phyloP scores from a whole-genome alignment of 371 early-diverging fungal species.

The Syncephalastrum monosporum region DNA sequence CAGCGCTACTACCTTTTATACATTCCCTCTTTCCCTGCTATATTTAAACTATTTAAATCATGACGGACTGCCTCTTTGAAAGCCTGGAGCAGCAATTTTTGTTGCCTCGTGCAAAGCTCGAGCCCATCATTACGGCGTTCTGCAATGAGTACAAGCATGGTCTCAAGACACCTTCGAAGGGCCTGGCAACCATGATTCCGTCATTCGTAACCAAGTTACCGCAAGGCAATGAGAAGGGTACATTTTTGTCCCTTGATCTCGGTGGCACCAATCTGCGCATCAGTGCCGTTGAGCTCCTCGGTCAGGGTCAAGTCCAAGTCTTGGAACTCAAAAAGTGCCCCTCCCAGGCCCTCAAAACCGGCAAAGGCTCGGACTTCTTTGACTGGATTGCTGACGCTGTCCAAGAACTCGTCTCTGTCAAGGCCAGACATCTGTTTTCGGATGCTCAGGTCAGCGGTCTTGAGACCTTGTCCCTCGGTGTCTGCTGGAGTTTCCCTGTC shows the following conservation, averaged over 20 bases:
- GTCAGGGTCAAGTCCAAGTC: slow-evolving; percentile 63
- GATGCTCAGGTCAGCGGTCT: slow-evolving; percentile 31
- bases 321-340: slow-evolving; percentile 66
- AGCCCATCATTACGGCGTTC: slow-evolving; percentile 53
- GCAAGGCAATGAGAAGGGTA: slow-evolving; percentile 82
- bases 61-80: slow-evolving; percentile 9
- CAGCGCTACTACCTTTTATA: no score
- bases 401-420: slow-evolving; percentile 28
- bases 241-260: slow-evolving; percentile 85
- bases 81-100: slow-evolving; percentile 12
- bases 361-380: slow-evolving; percentile 70
- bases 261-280: slow-evolving; percentile 92
- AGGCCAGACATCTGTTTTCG: slow-evolving; percentile 25
- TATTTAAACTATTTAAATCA: no score
- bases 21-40: no score
- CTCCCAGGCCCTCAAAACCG: slow-evolving; percentile 69
- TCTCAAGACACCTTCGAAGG: slow-evolving; percentile 46
- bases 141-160: slow-evolving; percentile 46
- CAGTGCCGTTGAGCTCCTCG: slow-evolving; percentile 68
- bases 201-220: slow-evolving; percentile 81
- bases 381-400: slow-evolving; percentile 82
- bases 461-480: slow-evolving; percentile 41
- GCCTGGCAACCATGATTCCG: slow-evolving; percentile 68
- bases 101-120: slow-evolving; percentile 40
- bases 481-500: slow-evolving; percentile 53